Evolutionary conservation across 805 yeast species (phyloP).

Genomic region (Teunomyces lycoperdinae): DNA sequence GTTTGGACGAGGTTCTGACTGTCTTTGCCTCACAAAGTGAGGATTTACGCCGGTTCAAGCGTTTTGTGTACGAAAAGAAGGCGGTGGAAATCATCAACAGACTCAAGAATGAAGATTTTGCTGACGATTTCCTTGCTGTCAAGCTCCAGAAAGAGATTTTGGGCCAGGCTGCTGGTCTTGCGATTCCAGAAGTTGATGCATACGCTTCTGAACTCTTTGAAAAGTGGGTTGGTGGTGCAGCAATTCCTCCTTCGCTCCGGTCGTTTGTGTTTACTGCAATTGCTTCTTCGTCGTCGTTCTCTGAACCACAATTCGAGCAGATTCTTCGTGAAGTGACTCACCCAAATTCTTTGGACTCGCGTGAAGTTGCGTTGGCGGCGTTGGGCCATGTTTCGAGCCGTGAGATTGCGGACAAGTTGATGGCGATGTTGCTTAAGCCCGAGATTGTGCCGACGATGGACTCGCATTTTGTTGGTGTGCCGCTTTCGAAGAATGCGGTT

Average conservation of each 20-base stretch:
- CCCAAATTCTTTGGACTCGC: constrained; percentile 55
- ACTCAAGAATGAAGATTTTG: constrained; percentile 14
- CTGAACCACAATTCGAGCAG: constrained; percentile 31
- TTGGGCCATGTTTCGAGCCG: constrained; percentile 46
- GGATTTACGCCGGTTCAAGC: constrained; percentile 20
- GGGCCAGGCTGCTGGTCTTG: constrained; percentile 36
- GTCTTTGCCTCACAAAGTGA: constrained; percentile 25
- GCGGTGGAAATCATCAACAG: constrained; percentile 24
- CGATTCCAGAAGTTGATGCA: constrained; percentile 35
- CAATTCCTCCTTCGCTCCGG: constrained; percentile 45
- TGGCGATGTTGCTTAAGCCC: constrained; percentile 40
- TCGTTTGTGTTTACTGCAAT: constrained; percentile 44
- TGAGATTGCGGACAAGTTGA: constrained; percentile 34
- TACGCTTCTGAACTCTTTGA: constrained; percentile 31
- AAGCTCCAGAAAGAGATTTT: constrained; percentile 41
- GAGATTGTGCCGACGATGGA: constrained; percentile 57
- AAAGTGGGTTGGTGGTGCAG: constrained; percentile 19
- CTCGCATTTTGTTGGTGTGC: constrained; percentile 47
- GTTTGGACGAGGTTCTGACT: constrained; percentile 30
- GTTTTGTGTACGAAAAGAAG: constrained; percentile 28
- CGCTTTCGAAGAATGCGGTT: constrained; percentile 45
- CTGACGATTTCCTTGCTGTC: constrained; percentile 25
- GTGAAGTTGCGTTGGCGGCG: constrained; percentile 57
- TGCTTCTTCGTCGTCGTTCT: constrained; percentile 32
- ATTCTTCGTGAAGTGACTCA: constrained; percentile 45